Evolutionary conservation across 2,329 filamentous ascomycete genomes (phyloP).

Genomic region (Botrytis byssoidea): DNA sequence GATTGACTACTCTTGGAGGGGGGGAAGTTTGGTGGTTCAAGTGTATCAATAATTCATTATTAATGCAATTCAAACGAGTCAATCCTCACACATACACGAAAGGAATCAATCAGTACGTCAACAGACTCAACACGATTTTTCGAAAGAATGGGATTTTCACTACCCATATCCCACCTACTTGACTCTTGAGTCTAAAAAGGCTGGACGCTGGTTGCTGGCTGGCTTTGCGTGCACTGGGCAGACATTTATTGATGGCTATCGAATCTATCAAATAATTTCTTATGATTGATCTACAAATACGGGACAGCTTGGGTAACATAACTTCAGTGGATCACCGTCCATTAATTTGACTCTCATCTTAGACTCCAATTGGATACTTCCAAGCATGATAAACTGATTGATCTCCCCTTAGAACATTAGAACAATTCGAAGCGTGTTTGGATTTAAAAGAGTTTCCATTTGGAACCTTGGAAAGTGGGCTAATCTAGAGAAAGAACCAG

Average conservation of each 20-base stretch:
- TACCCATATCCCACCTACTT: not conserved
- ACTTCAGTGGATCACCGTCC: not conserved
- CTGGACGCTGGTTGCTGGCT: constrained; percentile 1
- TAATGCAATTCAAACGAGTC: constrained; percentile 17
- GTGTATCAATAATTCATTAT: not conserved
- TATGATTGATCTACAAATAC: constrained; percentile 13
- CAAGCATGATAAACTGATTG: constrained; percentile 15
- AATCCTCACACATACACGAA: not conserved
- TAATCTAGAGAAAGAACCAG: constrained; percentile 11
- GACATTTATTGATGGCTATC: constrained; percentile 12
- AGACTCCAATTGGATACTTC: not conserved
- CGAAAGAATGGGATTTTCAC: not conserved
- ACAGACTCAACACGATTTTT: not conserved
- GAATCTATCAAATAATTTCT: constrained; percentile 2
- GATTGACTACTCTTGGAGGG: not conserved
- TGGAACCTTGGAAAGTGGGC: constrained; percentile 8
- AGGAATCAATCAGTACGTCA: not conserved
- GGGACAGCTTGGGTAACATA: constrained; percentile 8
- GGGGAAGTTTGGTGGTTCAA: constrained; percentile 5
- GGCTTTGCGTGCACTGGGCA: constrained; percentile 1
- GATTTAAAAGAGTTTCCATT: not conserved
- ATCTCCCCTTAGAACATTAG: constrained; percentile 13
- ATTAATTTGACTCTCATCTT: not conserved
- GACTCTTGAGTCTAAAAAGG: not conserved
- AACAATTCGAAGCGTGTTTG: constrained; percentile 6